phyloP scores from a whole-genome alignment of 2,329 filamentous ascomycete genomes.

The Scytalidium lignicola region DNA sequence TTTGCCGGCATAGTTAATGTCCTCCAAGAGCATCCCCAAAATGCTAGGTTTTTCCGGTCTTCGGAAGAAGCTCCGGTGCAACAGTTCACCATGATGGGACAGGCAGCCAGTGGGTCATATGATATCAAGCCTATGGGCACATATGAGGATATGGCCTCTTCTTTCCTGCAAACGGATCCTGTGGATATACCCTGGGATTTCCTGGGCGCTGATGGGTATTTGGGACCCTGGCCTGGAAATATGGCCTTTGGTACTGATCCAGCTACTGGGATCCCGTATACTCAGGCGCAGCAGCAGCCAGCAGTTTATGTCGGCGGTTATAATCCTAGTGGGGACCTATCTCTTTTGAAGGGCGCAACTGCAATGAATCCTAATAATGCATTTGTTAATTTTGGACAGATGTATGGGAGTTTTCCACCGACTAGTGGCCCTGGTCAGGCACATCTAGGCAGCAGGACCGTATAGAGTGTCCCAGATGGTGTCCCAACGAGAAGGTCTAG shows the following conservation, averaged over 20 bases:
- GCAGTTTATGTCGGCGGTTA: neutral
- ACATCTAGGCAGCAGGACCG: neutral
- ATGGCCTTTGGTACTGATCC: neutral
- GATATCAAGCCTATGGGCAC: conserved; percentile 3
- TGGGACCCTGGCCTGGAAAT: neutral
- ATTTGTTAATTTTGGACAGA: neutral
- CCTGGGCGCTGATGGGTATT: conserved; percentile 15
- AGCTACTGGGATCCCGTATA: neutral
- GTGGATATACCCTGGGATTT: conserved; percentile 19
- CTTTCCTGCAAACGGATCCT: conserved; percentile 19
- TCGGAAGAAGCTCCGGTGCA: neutral
- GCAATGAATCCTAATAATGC: neutral
- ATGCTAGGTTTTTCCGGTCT: neutral
- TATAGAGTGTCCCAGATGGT: too few relatives aligned
- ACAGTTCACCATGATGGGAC: neutral
- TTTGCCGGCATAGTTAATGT: conserved; percentile 26
- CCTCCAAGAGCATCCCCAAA: conserved; percentile 11
- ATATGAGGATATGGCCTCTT: conserved; percentile 13
- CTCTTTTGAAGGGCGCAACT: neutral
- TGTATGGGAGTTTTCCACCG: neutral
- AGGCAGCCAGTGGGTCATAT: conserved; percentile 8
- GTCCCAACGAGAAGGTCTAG: too few relatives aligned
- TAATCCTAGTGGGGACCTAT: neutral
- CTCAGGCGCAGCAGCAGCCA: neutral
- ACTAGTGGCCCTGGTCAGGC: neutral